phyloP scores from a whole-genome alignment of 2,329 filamentous ascomycete genomes.

The Zymoseptoria tritici region DNA sequence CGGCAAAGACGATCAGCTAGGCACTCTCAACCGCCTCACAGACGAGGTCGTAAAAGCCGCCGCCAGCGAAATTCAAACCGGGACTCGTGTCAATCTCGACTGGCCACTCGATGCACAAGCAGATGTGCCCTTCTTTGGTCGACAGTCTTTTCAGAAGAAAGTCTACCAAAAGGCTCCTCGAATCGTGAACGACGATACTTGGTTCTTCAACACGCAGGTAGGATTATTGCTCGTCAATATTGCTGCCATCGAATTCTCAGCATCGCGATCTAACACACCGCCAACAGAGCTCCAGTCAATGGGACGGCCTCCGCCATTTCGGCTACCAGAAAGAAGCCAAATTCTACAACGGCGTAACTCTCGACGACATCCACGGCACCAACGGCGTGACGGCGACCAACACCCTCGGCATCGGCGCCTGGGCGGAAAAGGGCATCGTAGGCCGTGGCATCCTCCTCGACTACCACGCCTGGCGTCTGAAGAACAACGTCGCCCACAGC shows the following conservation, averaged over 20 bases:
- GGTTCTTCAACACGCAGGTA: slow-evolving; percentile 34
- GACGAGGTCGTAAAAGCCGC: slow-evolving; percentile 45
- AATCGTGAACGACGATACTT: slow-evolving; percentile 54
- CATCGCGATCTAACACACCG: neutral
- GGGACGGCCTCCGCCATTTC: slow-evolving; percentile 50
- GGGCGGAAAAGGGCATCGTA: slow-evolving; percentile 49
- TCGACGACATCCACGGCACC: slow-evolving; percentile 35
- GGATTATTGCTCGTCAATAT: slow-evolving; percentile 1
- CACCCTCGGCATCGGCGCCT: slow-evolving; percentile 41
- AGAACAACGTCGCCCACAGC: slow-evolving; percentile 31
- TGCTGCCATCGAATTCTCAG: neutral
- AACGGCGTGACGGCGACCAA: slow-evolving; percentile 29
- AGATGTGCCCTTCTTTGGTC: slow-evolving; percentile 48
- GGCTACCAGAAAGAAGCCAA: slow-evolving; percentile 40
- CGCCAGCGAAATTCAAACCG: slow-evolving; percentile 47
- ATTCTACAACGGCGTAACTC: slow-evolving; percentile 33
- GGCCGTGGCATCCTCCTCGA: slow-evolving; percentile 50
- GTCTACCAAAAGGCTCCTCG: slow-evolving; percentile 46
- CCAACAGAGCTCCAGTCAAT: slow-evolving; percentile 16
- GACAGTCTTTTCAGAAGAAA: slow-evolving; percentile 49
- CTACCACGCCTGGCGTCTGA: slow-evolving; percentile 42
- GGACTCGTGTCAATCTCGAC: slow-evolving; percentile 52
- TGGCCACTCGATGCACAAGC: slow-evolving; percentile 51
- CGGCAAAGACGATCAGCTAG: slow-evolving; percentile 51
- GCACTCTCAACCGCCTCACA: slow-evolving; percentile 54